Percentiles rank a stretch among this genome's conserved stretches.
These are phyloP conservation scores for Citrus trifoliata DNA, from an alignment of 345 rosid genomes.

Conservation along the genomic window DNA sequence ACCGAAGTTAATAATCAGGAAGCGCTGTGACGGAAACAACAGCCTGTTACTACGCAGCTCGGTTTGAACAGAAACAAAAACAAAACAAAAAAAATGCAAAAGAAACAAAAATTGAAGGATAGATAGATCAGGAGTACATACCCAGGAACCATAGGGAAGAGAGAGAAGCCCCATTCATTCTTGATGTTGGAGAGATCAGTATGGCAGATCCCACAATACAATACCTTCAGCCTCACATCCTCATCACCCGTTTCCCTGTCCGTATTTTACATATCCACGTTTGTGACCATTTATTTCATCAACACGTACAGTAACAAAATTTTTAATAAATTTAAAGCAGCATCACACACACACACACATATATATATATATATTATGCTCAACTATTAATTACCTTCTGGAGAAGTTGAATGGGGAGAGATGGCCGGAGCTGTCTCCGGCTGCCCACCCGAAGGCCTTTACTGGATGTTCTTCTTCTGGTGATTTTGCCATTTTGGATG, in stretches of 20 bases:
- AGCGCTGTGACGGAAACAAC: too few species aligned
- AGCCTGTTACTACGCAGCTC: too few species aligned
- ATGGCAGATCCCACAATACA: conserved; percentile 46
- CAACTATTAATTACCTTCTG: conserved; percentile 34
- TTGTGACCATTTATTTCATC: not conserved
- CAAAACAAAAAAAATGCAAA: too few species aligned
- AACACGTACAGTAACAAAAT: too few species aligned
- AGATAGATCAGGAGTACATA: not conserved
- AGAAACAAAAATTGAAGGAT: not conserved
- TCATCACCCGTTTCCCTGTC: conserved; percentile 28
- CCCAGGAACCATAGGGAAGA: conserved; percentile 45
- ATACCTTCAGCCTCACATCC: conserved; percentile 32
- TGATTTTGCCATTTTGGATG: conserved; percentile 21
- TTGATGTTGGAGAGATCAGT: conserved; percentile 30
- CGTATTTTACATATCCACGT: not conserved
- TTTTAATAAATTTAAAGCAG: too few species aligned
- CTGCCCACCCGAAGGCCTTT: conserved; percentile 52
- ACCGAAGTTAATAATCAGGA: too few species aligned
- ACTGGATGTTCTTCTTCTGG: conserved; percentile 22
- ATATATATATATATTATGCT: too few species aligned
- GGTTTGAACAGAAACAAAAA: too few species aligned
- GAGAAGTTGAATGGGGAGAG: conserved; percentile 48
- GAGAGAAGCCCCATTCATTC: conserved; percentile 30
- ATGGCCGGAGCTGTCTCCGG: conserved; percentile 38
- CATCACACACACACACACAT: too few species aligned